phyloP scores from a whole-genome alignment of 78 protist genomes.

The Bigelowiella natans region DNA sequence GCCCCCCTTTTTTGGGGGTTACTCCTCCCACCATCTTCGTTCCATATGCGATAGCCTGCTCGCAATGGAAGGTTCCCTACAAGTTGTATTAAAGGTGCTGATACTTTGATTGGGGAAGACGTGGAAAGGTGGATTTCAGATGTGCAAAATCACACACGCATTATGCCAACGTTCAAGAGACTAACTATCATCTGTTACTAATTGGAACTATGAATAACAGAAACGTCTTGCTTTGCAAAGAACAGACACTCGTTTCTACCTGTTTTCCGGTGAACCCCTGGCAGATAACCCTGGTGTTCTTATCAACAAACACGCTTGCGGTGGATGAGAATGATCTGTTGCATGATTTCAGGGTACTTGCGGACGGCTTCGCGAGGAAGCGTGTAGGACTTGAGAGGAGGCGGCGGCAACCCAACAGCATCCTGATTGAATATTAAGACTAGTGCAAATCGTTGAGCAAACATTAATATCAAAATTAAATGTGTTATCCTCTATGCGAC shows the following conservation, averaged over 20 bases:
- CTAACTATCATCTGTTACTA: neutral
- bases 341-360: too few species aligned
- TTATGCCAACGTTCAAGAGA: neutral
- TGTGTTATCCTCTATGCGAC: too few species aligned
- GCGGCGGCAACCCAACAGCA: too few species aligned
- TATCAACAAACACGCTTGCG: conserved; percentile 42
- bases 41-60: conserved; percentile 90
- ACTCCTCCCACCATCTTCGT: conserved; percentile 96
- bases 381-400: too few species aligned
- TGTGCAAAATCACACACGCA: neutral
- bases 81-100: too few species aligned
- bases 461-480: too few species aligned
- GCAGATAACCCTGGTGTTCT: conserved; percentile 91
- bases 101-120: too few species aligned
- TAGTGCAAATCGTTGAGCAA: too few species aligned
- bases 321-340: too few species aligned
- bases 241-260: conserved; percentile 24
- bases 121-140: too few species aligned
- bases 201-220: neutral
- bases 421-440: too few species aligned
- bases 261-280: conserved; percentile 96
- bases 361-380: too few species aligned
- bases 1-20: conserved; percentile 86
- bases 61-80: conserved; percentile 88
- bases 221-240: neutral